These are phyloP conservation scores for Dryas alaskensis DNA, from an alignment of 306 rosid species.

Conservation along the genomic window DNA sequence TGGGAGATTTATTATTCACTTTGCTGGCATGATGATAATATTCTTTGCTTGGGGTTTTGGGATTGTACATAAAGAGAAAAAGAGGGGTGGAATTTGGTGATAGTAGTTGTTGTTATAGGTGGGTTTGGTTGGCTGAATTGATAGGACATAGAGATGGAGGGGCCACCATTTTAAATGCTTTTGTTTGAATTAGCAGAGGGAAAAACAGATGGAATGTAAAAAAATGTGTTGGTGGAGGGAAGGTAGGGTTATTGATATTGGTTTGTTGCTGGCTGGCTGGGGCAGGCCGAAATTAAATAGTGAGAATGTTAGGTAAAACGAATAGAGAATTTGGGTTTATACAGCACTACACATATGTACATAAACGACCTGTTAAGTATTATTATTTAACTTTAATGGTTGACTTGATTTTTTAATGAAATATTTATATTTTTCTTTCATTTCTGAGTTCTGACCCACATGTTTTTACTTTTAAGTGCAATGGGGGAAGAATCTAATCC, in stretches of 20 bases:
- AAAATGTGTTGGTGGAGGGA: slow-evolving; percentile 11
- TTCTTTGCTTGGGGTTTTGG: slow-evolving; percentile 63
- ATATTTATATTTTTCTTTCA: not conserved
- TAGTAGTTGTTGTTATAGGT: slow-evolving; percentile 41
- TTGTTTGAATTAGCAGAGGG: slow-evolving; percentile 30
- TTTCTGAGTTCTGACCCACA: not conserved
- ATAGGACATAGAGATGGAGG: slow-evolving; percentile 20
- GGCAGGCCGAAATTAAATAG: slow-evolving; percentile 21
- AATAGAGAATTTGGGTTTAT: slow-evolving; percentile 25
- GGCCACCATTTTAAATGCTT: slow-evolving; percentile 41
- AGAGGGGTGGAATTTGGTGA: slow-evolving; percentile 46
- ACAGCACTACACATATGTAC: slow-evolving; percentile 43
- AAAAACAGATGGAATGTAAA: slow-evolving; percentile 19
- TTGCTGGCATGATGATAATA: slow-evolving; percentile 13
- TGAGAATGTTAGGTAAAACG: slow-evolving; percentile 33
- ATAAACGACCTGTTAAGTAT: slow-evolving; percentile 24
- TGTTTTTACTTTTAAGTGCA: not conserved
- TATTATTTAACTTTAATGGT: slow-evolving; percentile 34
- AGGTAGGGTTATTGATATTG: slow-evolving; percentile 26
- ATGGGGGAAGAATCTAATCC: slow-evolving; percentile 15
- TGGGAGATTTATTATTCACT: slow-evolving; percentile 34
- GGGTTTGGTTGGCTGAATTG: slow-evolving; percentile 60
- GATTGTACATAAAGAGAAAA: slow-evolving; percentile 57
- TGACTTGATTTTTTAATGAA: slow-evolving; percentile 26
- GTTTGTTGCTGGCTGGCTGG: slow-evolving; percentile 14